Base-by-base conservation (phyloP, 257 asterid genomes). In the Orobanche coerulescens region DNA sequence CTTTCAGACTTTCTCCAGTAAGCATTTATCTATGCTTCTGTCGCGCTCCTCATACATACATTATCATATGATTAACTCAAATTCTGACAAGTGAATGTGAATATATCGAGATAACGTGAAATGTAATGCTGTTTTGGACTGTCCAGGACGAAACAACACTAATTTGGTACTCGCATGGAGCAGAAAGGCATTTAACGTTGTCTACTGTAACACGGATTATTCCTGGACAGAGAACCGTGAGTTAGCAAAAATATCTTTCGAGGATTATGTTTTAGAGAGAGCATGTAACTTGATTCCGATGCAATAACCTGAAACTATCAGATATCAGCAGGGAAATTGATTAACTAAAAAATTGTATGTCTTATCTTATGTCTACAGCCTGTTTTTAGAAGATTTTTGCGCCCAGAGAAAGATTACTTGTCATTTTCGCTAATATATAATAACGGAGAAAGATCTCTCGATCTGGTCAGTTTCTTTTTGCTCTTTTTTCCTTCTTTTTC, bases 201-300 rank as follows among this genome's bases (percentile, higher is more conserved):
- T 77, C 95, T 63, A 64, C 83, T 71, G 96, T 92, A 73, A 58
- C 86, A 67, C 82, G 91, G 50, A 83, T 92, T 76, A 74, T 82
- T 70, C 96, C 95, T 49, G 98, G 96, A 70, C 98, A 92, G 77
- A 86, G 98, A 86, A 88, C 98, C 28, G 98, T 92, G 82, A 82
- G 98, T 86, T 74, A 65, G 69, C 75, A 49, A 58, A 59, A 7
- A 8, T 56, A 51, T 36, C 36, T 75, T 42, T 65, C 12, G 58
- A 51, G 20, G 51, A 74, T 73, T 71, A 51, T 61, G 57, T 58
- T 26, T 61, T 59, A 59, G 16, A 71, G 61, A 59, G 16, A 71
- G 61, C 20, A 43, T 63, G 52, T 63, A 57, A 65, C 74, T 47
- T 71, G 39, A 37, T 48, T 57, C 42, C 52, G 70, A 22, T 62